phyloP scores from a whole-genome alignment of 2,329 filamentous ascomycete species.

The Xylariaceae sp. region DNA sequence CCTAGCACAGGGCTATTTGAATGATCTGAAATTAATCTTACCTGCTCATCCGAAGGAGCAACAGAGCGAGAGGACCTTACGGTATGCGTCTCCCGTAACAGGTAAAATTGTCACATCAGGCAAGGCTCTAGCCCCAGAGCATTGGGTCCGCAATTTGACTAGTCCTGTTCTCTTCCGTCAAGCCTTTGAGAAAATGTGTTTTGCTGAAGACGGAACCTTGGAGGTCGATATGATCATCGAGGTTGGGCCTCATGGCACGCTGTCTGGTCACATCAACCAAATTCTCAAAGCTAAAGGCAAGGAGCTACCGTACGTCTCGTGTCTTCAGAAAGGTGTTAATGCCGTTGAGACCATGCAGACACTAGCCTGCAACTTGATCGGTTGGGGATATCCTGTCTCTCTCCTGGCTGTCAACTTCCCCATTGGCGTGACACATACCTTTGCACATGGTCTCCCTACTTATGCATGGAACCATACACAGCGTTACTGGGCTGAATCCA shows the following conservation, averaged over 20 bases:
- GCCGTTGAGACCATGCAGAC: slow-evolving; percentile 36
- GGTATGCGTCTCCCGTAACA: slow-evolving; percentile 37
- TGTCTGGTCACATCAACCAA: slow-evolving; percentile 39
- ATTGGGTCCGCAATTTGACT: slow-evolving; percentile 32
- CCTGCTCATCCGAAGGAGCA: too few relatives aligned
- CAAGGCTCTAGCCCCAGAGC: slow-evolving; percentile 10
- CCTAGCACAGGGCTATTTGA: slow-evolving; percentile 30
- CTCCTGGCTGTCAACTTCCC: slow-evolving; percentile 26
- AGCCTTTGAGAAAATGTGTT: slow-evolving; percentile 28
- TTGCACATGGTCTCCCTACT: slow-evolving; percentile 11
- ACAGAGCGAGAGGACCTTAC: too few relatives aligned
- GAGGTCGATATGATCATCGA: slow-evolving; percentile 38
- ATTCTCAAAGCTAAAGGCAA: slow-evolving; percentile 30
- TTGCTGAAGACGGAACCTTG: background rate
- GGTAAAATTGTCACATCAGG: slow-evolving; percentile 30
- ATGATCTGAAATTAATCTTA: background rate
- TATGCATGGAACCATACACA: slow-evolving; percentile 24
- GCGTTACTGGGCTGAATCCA: slow-evolving; percentile 18
- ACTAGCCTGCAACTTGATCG: slow-evolving; percentile 32
- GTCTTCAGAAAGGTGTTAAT: slow-evolving; percentile 27
- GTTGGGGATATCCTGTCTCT: slow-evolving; percentile 20
- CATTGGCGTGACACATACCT: background rate
- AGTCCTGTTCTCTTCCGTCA: slow-evolving; percentile 35
- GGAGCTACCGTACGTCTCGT: slow-evolving; percentile 24
- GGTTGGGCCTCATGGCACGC: slow-evolving; percentile 40